These are phyloP conservation scores for Elsinoe batatas DNA, from an alignment of 2,329 filamentous ascomycete species.

Conservation along the genomic window DNA sequence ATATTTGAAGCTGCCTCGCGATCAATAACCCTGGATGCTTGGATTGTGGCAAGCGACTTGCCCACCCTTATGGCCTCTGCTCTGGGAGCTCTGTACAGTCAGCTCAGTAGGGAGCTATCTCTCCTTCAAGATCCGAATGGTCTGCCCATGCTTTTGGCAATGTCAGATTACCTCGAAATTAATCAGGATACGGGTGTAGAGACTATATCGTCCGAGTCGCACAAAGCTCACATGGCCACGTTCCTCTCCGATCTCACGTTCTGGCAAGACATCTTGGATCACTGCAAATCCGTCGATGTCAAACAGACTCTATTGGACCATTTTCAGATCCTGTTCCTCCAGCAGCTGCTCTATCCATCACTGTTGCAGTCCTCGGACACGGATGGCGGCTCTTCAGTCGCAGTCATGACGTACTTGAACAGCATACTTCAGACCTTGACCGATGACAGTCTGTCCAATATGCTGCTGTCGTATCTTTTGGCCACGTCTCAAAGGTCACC, in stretches of 20 bases:
- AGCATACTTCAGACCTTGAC: constrained; percentile 85
- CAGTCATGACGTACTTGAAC: constrained; percentile 85
- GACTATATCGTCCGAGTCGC: constrained; percentile 62
- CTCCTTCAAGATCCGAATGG: constrained; percentile 66
- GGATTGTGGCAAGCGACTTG: constrained; percentile 94
- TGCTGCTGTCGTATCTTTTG: constrained; percentile 85
- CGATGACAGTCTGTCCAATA: constrained; percentile 86
- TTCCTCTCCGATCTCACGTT: constrained; percentile 93
- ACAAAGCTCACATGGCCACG: constrained; percentile 78
- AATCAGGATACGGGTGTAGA: constrained; percentile 61
- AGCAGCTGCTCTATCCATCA: constrained; percentile 92
- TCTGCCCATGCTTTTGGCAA: constrained; percentile 70
- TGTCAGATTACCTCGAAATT: constrained; percentile 79
- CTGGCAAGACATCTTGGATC: constrained; percentile 96
- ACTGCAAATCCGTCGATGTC: constrained; percentile 85
- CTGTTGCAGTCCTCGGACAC: constrained; percentile 93
- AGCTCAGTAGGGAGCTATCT: constrained; percentile 67
- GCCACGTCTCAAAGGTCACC: constrained; percentile 57
- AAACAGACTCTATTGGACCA: constrained; percentile 90
- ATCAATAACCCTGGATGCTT: constrained; percentile 75
- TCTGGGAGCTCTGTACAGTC: constrained; percentile 66
- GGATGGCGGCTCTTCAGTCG: constrained; percentile 91
- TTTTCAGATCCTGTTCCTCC: constrained; percentile 91
- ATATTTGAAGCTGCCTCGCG: constrained; percentile 88
- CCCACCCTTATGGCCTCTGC: constrained; percentile 96